Conservation (phyloP, 2,329 filamentous ascomycete species). For the Phoma herbarum region DNA sequence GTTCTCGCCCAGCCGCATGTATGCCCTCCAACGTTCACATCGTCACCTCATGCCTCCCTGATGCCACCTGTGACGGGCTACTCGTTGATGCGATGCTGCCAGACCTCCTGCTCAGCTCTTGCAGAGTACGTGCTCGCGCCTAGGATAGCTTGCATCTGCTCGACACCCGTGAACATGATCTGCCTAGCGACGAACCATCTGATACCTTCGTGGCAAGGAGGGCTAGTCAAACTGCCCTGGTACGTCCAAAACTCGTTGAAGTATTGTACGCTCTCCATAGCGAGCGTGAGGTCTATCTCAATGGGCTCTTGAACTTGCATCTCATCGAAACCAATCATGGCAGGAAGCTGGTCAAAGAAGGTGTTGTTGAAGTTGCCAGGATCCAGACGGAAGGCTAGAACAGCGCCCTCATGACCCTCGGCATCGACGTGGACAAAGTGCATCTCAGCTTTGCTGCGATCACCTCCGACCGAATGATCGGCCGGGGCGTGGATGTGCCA, state of each 20-base stretch:
- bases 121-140: constrained; percentile 57
- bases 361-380: constrained; percentile 51
- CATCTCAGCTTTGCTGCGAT: constrained; percentile 57
- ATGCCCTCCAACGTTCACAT: background rate
- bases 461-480: constrained; percentile 58
- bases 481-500: constrained; percentile 64
- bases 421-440: constrained; percentile 60
- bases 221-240: constrained; percentile 58
- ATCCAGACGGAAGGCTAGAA: constrained; percentile 59
- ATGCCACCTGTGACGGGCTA: constrained; percentile 20
- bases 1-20: background rate
- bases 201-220: constrained; percentile 58
- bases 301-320: constrained; percentile 32
- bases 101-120: constrained; percentile 57
- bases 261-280: constrained; percentile 49
- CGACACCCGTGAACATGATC: constrained; percentile 54
- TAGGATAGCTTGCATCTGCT: constrained; percentile 60
- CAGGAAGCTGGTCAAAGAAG: constrained; percentile 56
- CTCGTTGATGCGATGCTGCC: constrained; percentile 58
- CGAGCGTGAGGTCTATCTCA: constrained; percentile 44
- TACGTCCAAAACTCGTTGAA: constrained; percentile 62
- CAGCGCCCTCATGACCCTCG: constrained; percentile 54
- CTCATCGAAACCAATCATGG: constrained; percentile 53
- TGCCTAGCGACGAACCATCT: constrained; percentile 57
- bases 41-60: background rate